A percentile compares a stretch with the other conserved stretches of the same genome.
phyloP scores from a whole-genome alignment of 768 basidiomycete species.

The Roridomyces roridus region DNA sequence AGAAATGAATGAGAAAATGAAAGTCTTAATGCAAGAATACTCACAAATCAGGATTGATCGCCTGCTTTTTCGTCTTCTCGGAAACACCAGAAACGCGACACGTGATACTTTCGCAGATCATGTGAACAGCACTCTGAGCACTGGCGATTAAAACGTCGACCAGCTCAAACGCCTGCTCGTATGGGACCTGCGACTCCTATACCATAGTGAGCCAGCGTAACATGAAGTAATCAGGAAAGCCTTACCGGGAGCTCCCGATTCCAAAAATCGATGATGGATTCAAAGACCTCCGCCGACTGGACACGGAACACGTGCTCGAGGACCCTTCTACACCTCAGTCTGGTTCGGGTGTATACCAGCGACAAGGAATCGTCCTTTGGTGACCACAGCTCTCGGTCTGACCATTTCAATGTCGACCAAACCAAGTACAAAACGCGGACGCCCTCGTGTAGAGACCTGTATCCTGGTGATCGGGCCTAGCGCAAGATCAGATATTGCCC shows the following conservation, averaged over 20 bases:
- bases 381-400: conserved; percentile 47
- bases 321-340: conserved; percentile 75
- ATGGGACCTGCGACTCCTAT: conserved; percentile 44
- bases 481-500: conserved; percentile 6
- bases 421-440: conserved; percentile 78
- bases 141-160: conserved; percentile 84
- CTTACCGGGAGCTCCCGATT: conserved; percentile 58
- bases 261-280: conserved; percentile 87
- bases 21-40: conserved; percentile 30
- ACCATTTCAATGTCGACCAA: conserved; percentile 70
- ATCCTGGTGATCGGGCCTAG: conserved; percentile 76
- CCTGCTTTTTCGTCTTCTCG: conserved; percentile 66
- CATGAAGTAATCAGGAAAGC: background rate
- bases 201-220: conserved; percentile 17
- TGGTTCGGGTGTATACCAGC: conserved; percentile 69
- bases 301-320: conserved; percentile 87
- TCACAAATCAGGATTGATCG: conserved; percentile 72
- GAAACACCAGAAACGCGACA: conserved; percentile 59
- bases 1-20: conserved; percentile 10
- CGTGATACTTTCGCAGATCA: conserved; percentile 85
- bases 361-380: conserved; percentile 73
- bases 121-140: conserved; percentile 86
- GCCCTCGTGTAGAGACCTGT: conserved; percentile 79
- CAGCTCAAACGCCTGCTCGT: conserved; percentile 75
- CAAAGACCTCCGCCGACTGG: conserved; percentile 81